These are phyloP conservation scores for Colletotrichum graminicola DNA, from an alignment of 2,329 filamentous ascomycete species.

Conservation along the genomic window DNA sequence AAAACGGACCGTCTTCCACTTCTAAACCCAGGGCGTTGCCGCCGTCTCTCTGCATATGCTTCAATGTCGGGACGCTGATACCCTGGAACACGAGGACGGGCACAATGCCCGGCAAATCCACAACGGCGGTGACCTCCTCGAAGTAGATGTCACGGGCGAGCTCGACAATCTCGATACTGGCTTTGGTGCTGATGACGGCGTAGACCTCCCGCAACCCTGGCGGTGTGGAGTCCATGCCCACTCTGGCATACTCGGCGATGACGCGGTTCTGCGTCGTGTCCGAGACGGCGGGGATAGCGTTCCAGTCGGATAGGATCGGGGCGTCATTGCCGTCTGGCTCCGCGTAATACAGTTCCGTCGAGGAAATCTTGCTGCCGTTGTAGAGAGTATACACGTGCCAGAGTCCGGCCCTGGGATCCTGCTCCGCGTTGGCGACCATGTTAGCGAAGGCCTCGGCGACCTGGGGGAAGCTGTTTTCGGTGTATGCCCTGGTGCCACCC, in stretches of 20 bases:
- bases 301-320: slow-evolving; percentile 53
- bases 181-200: slow-evolving; percentile 43
- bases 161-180: slow-evolving; percentile 41
- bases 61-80: slow-evolving; percentile 54
- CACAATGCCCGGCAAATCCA: slow-evolving; percentile 44
- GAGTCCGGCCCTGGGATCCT: slow-evolving; percentile 53
- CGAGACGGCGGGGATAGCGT: slow-evolving; percentile 47
- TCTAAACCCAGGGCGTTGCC: slow-evolving; percentile 54
- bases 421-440: slow-evolving; percentile 47
- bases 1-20: slow-evolving; percentile 46
- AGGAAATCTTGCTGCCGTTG: slow-evolving; percentile 45
- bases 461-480: slow-evolving; percentile 47
- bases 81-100: slow-evolving; percentile 54
- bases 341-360: slow-evolving; percentile 53
- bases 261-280: slow-evolving; percentile 46
- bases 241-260: slow-evolving; percentile 41
- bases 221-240: slow-evolving; percentile 30
- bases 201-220: slow-evolving; percentile 45
- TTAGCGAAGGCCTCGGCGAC: slow-evolving; percentile 51
- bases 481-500: slow-evolving; percentile 52
- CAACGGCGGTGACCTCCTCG: slow-evolving; percentile 23
- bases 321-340: slow-evolving; percentile 51
- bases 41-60: slow-evolving; percentile 52
- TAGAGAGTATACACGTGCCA: slow-evolving; percentile 47
- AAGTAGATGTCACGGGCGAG: slow-evolving; percentile 42